Evolutionary conservation across 495 filamentous ascomycete genomes (phyloP).

Genomic region (Cryomyces antarcticus): DNA sequence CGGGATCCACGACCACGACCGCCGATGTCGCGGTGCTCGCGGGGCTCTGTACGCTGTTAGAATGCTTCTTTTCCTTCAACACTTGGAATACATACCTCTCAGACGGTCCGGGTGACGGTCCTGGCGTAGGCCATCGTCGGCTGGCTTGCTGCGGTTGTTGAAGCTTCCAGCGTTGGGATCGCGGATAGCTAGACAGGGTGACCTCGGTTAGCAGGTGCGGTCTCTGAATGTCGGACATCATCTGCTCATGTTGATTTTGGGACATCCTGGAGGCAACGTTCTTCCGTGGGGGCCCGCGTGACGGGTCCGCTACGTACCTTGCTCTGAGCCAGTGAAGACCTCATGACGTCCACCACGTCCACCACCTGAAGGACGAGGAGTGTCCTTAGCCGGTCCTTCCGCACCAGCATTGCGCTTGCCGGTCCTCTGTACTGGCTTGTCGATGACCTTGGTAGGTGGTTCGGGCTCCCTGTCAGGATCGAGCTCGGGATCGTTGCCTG

Average conservation of each 20-base stretch:
- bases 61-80: background rate
- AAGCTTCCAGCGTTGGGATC: slow-evolving; percentile 67
- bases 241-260: too few species aligned
- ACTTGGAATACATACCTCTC: slow-evolving; percentile 16
- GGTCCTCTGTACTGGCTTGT: slow-evolving; percentile 56
- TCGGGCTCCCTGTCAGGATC: slow-evolving; percentile 58
- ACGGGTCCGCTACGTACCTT: slow-evolving; percentile 36
- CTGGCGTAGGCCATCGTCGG: slow-evolving; percentile 42
- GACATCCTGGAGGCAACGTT: too few species aligned
- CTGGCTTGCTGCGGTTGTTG: slow-evolving; percentile 65
- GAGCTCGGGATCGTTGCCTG: slow-evolving; percentile 78
- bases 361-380: slow-evolving; percentile 23
- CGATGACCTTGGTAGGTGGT: slow-evolving; percentile 66
- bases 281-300: too few species aligned
- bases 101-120: slow-evolving; percentile 24
- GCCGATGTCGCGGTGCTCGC: slow-evolving; percentile 16
- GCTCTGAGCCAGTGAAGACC: slow-evolving; percentile 51
- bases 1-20: slow-evolving; percentile 30
- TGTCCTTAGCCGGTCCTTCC: slow-evolving; percentile 34
- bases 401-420: slow-evolving; percentile 80
- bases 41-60: slow-evolving; percentile 8
- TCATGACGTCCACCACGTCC: slow-evolving; percentile 34
- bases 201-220: slow-evolving; percentile 3
- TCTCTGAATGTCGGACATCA: background rate
- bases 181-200: slow-evolving; percentile 48